Evolutionary conservation across 2,329 filamentous ascomycete genomes (phyloP), one percentile per base, ranked within the genome.

Genomic region (Cladosporium sp.): DNA sequence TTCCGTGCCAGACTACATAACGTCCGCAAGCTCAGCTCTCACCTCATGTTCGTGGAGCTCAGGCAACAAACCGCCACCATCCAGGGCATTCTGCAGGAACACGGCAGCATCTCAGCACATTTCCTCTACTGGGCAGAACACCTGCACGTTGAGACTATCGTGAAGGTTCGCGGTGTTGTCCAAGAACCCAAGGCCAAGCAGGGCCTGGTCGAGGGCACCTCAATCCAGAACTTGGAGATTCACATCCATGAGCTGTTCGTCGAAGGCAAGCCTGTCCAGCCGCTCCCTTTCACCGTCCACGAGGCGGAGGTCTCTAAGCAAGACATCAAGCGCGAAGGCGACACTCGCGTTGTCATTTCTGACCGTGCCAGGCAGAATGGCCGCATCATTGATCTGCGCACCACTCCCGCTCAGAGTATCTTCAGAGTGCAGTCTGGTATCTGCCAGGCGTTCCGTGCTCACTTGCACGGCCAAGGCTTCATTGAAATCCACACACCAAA

Each of bases 401-500:
- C 91, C n/a, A 86, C 88, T 0, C 81, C 88, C 1, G 89, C 90
- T 43, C 90, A 96, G 67, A 83, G 86, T 29, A 86, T 96, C 56
- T 95, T 96, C 77, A 86, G 89, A 53, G 83, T 96, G 43, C 88
- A 93, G 58, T 86, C 89, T 4, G 85, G 83, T 20, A 82, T 96
- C 51, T 85, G 86, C 60, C 86, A 86, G 60, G 77, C 87, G 20
- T 96, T 96, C 78, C 86, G 91, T 43, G 70, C 79, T 8, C 83
- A 85, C 2, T 79, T 96, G 1, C 86, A 92, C 58, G 76, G 79
- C 2, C 76, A 85, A 56, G 85, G 83, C 13, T 96, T 96, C 66
- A 85, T 95, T 53, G 91, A 96, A 69, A 96, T 96, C 54, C 89
- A 96, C 66, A 95, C 89, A 0, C 91, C 91, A 2, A 96, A 96